phyloP scores from a whole-genome alignment of 495 filamentous ascomycete species.

The Rhypophila decipiens region DNA sequence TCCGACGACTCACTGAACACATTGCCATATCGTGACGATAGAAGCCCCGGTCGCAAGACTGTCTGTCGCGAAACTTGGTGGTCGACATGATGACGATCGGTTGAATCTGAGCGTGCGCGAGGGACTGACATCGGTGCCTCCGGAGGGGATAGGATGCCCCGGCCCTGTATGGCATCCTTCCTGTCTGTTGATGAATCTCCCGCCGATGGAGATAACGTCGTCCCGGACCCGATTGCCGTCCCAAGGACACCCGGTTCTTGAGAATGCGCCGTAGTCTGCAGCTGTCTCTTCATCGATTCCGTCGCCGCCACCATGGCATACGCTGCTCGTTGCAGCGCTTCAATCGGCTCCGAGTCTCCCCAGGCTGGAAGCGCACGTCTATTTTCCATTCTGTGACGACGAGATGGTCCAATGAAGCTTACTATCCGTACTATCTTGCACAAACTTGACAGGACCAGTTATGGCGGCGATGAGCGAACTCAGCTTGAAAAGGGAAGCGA shows the following conservation, averaged over 20 bases:
- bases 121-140: background rate
- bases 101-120: background rate
- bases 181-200: background rate
- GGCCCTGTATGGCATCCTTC: background rate
- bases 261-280: background rate
- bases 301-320: conserved; percentile 16
- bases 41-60: too few species aligned
- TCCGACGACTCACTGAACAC: too few species aligned
- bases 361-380: background rate
- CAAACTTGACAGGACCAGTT: background rate
- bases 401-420: too few species aligned
- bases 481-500: background rate
- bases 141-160: background rate
- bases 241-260: background rate
- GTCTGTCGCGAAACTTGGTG: too few species aligned
- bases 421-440: too few species aligned
- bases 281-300: conserved; percentile 14
- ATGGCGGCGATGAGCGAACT: too few species aligned
- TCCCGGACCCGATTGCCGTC: background rate
- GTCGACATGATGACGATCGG: too few species aligned
- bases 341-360: conserved; percentile 3
- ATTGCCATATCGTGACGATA: too few species aligned
- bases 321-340: conserved; percentile 15
- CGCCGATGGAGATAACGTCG: background rate
- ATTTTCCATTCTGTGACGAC: conserved; percentile 1